These are phyloP conservation scores for Paramyrothecium roridum DNA, from an alignment of 2,329 filamentous ascomycete species.

Conservation along the genomic window DNA sequence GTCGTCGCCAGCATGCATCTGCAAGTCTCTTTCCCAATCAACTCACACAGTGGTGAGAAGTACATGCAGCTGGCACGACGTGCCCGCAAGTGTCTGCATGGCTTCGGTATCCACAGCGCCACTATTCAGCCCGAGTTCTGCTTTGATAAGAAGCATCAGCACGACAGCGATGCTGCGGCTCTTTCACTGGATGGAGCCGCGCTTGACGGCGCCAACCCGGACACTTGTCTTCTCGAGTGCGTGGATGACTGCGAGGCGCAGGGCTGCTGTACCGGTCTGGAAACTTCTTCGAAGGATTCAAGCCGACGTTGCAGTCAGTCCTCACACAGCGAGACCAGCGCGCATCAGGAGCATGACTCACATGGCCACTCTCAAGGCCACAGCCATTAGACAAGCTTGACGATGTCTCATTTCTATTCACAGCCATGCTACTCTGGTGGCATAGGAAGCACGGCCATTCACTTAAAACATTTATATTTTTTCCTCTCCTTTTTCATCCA, in stretches of 20 bases:
- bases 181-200: conserved; percentile 30
- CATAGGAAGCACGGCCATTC: neutral
- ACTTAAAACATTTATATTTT: neutral
- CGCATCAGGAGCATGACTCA: conserved; percentile 11
- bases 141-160: conserved; percentile 44
- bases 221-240: conserved; percentile 46
- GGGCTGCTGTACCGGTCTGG: conserved; percentile 25
- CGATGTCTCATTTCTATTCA: no score
- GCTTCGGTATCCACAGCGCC: conserved; percentile 92
- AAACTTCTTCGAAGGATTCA: conserved; percentile 28
- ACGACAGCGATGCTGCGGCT: conserved; percentile 30
- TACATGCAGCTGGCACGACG: conserved; percentile 90
- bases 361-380: neutral
- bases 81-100: conserved; percentile 85
- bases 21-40: conserved; percentile 85
- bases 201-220: conserved; percentile 21
- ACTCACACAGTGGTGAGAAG: conserved; percentile 70
- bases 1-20: conserved; percentile 91
- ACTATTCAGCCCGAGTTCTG: conserved; percentile 95
- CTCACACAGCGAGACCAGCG: conserved; percentile 17
- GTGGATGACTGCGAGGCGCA: conserved; percentile 33
- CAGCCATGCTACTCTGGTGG: no score
- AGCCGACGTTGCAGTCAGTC: conserved; percentile 32
- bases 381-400: neutral
- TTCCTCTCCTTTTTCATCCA: neutral